Evolutionary conservation across 2,329 filamentous ascomycete genomes (phyloP).

Genomic region (Neoascochyta sp.): DNA sequence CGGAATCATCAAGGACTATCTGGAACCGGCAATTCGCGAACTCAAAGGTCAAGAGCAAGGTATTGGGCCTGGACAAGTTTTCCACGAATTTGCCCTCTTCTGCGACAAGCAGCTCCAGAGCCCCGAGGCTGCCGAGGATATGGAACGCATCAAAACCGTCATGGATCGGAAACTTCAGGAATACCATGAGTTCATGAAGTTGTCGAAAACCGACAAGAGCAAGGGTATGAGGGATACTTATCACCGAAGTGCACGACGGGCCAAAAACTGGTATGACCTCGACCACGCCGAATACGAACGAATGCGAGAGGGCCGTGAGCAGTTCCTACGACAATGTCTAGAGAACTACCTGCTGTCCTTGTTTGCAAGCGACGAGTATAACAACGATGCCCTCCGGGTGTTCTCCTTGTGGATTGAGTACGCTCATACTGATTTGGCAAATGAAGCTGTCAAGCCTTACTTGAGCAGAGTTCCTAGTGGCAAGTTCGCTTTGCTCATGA

Average conservation of each 20-base stretch:
- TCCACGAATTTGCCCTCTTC: slow-evolving; percentile 91
- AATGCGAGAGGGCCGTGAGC: slow-evolving; percentile 69
- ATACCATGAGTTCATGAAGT: slow-evolving; percentile 65
- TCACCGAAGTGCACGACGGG: slow-evolving; percentile 62
- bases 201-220: slow-evolving; percentile 50
- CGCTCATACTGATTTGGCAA: slow-evolving; percentile 70
- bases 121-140: slow-evolving; percentile 77
- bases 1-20: slow-evolving; percentile 79
- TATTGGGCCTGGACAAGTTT: slow-evolving; percentile 78
- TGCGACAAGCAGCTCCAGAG: slow-evolving; percentile 93
- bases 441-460: slow-evolving; percentile 68
- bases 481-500: slow-evolving; percentile 91
- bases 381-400: slow-evolving; percentile 87
- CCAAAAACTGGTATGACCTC: slow-evolving; percentile 84
- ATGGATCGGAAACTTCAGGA: slow-evolving; percentile 79
- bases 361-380: slow-evolving; percentile 78
- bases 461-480: slow-evolving; percentile 74
- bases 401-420: slow-evolving; percentile 92
- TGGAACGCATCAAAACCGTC: slow-evolving; percentile 73
- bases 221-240: slow-evolving; percentile 46
- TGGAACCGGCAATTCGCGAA: slow-evolving; percentile 79
- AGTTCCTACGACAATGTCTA: slow-evolving; percentile 82
- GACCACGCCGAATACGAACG: slow-evolving; percentile 84
- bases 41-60: slow-evolving; percentile 66
- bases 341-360: slow-evolving; percentile 91